Evolutionary conservation across 192 early-diverging fungal species (phyloP).

Genomic region (Chytriomyces sp.): DNA sequence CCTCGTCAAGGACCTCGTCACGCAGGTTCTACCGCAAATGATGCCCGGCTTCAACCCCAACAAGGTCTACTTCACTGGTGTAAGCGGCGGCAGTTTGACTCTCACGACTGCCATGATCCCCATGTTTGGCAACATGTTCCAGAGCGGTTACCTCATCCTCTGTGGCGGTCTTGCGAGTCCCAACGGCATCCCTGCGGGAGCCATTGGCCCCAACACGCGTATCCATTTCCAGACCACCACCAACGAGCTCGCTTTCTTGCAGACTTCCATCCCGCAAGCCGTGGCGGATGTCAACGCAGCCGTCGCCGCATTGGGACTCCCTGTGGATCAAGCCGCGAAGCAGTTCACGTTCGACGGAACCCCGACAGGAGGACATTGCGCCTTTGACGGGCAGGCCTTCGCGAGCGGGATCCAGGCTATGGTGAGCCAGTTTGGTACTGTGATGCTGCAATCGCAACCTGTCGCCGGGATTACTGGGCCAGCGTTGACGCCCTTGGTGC

Average conservation of each 20-base stretch:
- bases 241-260: conserved; percentile 26
- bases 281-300: conserved; percentile 8
- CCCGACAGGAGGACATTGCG: conserved; percentile 35
- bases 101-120: conserved; percentile 32
- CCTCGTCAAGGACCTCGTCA: conserved; percentile 29
- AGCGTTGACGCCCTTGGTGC: neutral
- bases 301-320: neutral
- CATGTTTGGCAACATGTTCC: conserved; percentile 29
- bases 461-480: neutral
- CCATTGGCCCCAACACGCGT: neutral
- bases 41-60: conserved; percentile 22
- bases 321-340: neutral
- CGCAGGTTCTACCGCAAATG: conserved; percentile 24
- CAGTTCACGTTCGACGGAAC: conserved; percentile 32
- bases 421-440: conserved; percentile 25
- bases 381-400: conserved; percentile 35
- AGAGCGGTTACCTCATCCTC: conserved; percentile 10
- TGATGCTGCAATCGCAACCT: neutral
- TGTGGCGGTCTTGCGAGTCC: conserved; percentile 27
- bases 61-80: conserved; percentile 38
- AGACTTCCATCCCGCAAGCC: conserved; percentile 20
- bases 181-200: neutral
- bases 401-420: conserved; percentile 31
- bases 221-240: conserved; percentile 34
- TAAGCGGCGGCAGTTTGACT: conserved; percentile 31